Evolutionary conservation across 306 rosid genomes (phyloP).

Genomic region (Quercus gilva): DNA sequence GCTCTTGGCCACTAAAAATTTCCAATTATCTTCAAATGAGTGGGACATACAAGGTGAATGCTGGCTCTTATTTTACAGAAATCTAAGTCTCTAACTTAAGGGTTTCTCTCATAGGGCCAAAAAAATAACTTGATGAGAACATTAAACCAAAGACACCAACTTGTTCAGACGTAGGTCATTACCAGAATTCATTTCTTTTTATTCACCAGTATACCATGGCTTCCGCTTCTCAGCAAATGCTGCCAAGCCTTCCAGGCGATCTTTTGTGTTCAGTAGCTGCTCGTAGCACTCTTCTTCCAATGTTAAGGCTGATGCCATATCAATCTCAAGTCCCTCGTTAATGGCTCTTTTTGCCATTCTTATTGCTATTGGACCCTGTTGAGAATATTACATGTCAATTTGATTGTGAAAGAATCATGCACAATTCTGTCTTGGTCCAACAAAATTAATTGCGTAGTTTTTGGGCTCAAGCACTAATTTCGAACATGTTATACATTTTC

Average conservation of each 20-base stretch:
- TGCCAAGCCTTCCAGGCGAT: conserved; percentile 81
- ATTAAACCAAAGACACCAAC: background rate
- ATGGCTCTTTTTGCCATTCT: conserved; percentile 89
- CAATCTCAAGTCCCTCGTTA: conserved; percentile 61
- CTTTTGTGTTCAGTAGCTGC: conserved; percentile 61
- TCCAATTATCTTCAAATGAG: too few relatives aligned
- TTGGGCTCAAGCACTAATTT: background rate
- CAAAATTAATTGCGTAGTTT: background rate
- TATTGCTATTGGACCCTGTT: conserved; percentile 87
- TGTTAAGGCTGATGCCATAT: conserved; percentile 47
- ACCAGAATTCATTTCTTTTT: conserved; percentile 15
- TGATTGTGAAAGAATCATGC: background rate
- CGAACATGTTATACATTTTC: background rate
- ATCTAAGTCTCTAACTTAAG: too few relatives aligned
- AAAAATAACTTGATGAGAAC: too few relatives aligned
- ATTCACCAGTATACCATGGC: conserved; percentile 69
- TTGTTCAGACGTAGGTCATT: background rate
- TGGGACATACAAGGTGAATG: too few relatives aligned
- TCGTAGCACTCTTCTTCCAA: conserved; percentile 81
- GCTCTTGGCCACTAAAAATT: too few relatives aligned
- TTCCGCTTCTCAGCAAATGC: conserved; percentile 93
- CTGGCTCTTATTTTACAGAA: too few relatives aligned
- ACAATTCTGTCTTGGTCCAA: background rate
- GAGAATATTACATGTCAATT: conserved; percentile 5
- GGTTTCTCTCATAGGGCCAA: too few relatives aligned